Evolutionary conservation across 306 rosid species (phyloP).

Genomic region (Quercus cerris): DNA sequence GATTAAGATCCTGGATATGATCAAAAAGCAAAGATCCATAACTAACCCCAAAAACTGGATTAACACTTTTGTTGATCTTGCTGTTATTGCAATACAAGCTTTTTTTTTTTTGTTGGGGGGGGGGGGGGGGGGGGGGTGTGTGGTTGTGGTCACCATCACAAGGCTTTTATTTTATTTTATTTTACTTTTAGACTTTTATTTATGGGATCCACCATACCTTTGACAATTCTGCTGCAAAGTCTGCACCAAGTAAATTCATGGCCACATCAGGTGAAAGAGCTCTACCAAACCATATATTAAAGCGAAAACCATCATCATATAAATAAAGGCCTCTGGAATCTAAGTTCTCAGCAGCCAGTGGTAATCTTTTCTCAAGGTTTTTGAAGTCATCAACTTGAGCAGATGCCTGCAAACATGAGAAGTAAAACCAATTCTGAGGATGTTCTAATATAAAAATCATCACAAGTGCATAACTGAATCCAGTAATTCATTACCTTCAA

Average conservation of each 20-base stretch:
- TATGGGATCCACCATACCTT: conserved; percentile 53
- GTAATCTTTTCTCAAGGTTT: conserved; percentile 68
- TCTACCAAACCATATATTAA: conserved; percentile 90
- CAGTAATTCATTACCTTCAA: conserved; percentile 52
- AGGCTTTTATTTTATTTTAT: neutral
- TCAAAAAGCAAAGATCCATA: too few relatives aligned
- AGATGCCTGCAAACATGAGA: conserved; percentile 46
- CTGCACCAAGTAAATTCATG: conserved; percentile 84
- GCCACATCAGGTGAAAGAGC: conserved; percentile 90
- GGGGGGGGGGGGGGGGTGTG: too few relatives aligned
- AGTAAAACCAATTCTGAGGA: conserved; percentile 26
- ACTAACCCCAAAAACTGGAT: too few relatives aligned
- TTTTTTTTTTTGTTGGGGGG: neutral
- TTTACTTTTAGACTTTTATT: neutral
- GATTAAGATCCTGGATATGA: too few relatives aligned
- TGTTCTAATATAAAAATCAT: neutral
- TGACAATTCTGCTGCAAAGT: conserved; percentile 88
- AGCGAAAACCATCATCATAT: conserved; percentile 84
- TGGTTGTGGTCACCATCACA: too few relatives aligned
- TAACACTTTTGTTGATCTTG: too few relatives aligned
- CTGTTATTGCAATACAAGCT: neutral
- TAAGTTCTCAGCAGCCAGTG: conserved; percentile 75
- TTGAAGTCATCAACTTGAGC: conserved; percentile 44
- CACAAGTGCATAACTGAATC: conserved; percentile 6
- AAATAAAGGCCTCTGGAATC: conserved; percentile 91